phyloP scores from a whole-genome alignment of 345 rosid species.

The Adansonia digitata region DNA sequence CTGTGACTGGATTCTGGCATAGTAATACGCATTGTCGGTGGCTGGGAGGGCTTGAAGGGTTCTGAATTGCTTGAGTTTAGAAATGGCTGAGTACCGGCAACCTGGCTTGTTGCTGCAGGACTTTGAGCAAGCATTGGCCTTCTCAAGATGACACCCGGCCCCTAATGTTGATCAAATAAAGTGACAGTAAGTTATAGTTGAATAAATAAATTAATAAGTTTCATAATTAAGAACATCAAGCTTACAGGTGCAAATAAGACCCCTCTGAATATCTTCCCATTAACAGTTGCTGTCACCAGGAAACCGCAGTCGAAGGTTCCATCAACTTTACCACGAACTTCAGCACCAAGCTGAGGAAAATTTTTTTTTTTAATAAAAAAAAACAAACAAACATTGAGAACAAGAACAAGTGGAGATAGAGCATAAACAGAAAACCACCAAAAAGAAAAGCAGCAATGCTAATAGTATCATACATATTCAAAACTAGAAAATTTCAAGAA shows the following conservation, averaged over 20 bases:
- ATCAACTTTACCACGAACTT: constrained; percentile 62
- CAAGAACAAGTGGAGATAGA: neutral
- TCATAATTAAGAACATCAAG: neutral
- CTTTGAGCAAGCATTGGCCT: constrained; percentile 20
- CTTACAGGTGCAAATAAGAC: constrained; percentile 67
- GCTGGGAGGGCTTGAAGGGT: constrained; percentile 19
- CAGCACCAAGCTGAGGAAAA: constrained; percentile 60
- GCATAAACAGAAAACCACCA: too few relatives aligned
- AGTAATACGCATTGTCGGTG: constrained; percentile 11
- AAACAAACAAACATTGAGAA: neutral
- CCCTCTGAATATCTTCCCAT: constrained; percentile 65
- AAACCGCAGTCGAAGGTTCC: constrained; percentile 70
- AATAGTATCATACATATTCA: neutral
- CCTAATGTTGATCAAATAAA: constrained; percentile 13
- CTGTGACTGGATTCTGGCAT: constrained; percentile 19
- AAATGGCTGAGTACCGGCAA: constrained; percentile 17
- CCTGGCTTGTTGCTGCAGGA: constrained; percentile 22
- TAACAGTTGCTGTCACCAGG: constrained; percentile 56
- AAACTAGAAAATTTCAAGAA: neutral
- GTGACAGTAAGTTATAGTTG: constrained; percentile 19
- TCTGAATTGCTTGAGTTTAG: constrained; percentile 14
- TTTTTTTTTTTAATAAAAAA: too few relatives aligned
- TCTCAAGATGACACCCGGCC: constrained; percentile 12
- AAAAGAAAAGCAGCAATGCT: neutral
- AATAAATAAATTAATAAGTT: constrained; percentile 15